Evolutionary conservation across 306 rosid genomes (phyloP), one percentile per base, ranked within the genome.

Genomic region (Betula pendula): DNA sequence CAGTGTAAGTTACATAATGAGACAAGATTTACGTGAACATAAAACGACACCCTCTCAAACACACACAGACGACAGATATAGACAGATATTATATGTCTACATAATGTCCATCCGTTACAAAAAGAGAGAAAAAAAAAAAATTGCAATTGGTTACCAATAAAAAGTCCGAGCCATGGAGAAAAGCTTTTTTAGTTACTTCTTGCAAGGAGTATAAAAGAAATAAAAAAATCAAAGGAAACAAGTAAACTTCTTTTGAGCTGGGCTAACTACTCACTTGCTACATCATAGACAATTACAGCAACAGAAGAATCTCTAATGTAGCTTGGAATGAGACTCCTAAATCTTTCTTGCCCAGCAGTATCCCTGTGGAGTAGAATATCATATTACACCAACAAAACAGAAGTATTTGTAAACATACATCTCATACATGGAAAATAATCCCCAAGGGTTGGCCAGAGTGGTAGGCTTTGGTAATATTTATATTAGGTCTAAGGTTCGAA

Each of bases 331-430:
- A 95, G 96, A 84, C 97, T 95, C 89, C 98, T 88, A 83, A 95
- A 95, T 85, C 98, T 92, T 86, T 95, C 98, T 85, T 95, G 98
- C 74, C 97, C 97, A 43, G 98, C 98, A 59, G 97, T 95, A 86
- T 95, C 98, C 98, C 98, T 95, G 92, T 71, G 79, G 72, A 73
- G 65, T 77, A 27, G 49, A 50, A 29, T 62, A 62, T 62, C n/a
- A 62, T 62, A 29, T 62, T 65, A 65, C 24, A 13, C 45, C n/a
- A 35, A 17, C 16, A 15, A 31, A 29, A 25, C 13, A 3, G 27
- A 44, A 17, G 20, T 22, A 11, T 56, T 15, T 16, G 19, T 10
- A 33, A 19, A 76, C 2, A 47, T 5, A 35, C 24, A 66, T 60
- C 31, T 65, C 31, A 42, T 2, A 33, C 68, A 69, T 27, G 42